phyloP scores from a whole-genome alignment of 164 flowering plant species.

The Kingdonia uniflora region DNA sequence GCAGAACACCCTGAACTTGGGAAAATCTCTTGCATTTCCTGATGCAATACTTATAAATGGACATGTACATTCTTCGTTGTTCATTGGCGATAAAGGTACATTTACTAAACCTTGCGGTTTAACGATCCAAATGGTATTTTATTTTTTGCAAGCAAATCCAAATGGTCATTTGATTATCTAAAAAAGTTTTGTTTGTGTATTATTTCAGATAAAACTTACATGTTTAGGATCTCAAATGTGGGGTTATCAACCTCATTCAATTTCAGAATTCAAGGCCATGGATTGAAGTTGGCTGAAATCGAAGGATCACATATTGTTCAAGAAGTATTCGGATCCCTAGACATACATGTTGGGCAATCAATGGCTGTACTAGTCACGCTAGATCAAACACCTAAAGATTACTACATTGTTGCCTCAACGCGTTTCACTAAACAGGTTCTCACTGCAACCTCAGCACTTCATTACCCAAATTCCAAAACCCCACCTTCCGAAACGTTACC shows the following conservation, averaged over 20 bases:
- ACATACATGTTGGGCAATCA: slow-evolving; percentile 74
- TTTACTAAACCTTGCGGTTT: no score
- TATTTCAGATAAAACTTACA: slow-evolving; percentile 60
- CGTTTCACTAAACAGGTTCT: slow-evolving; percentile 46
- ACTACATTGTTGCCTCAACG: slow-evolving; percentile 59
- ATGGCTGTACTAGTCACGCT: slow-evolving; percentile 48
- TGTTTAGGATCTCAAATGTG: slow-evolving; percentile 64
- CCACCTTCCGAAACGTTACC: slow-evolving; percentile 34
- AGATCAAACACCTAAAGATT: slow-evolving; percentile 36
- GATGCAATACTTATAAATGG: slow-evolving; percentile 50
- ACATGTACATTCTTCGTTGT: not conserved
- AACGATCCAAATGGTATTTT: no score
- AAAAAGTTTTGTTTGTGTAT: slow-evolving; percentile 5
- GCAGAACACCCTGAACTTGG: slow-evolving; percentile 31
- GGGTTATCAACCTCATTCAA: slow-evolving; percentile 59
- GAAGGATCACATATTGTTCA: slow-evolving; percentile 28
- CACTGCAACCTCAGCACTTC: slow-evolving; percentile 46
- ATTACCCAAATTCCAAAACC: slow-evolving; percentile 33
- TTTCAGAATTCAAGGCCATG: slow-evolving; percentile 71
- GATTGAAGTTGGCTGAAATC: slow-evolving; percentile 31
- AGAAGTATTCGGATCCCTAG: slow-evolving; percentile 47
- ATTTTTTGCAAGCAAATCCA: no score
- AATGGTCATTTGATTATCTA: no score
- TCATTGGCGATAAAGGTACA: slow-evolving; percentile 8
- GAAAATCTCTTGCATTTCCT: slow-evolving; percentile 39